Evolutionary conservation across 345 rosid species (phyloP), one percentile per base, ranked within the genome.

Genomic region (Dipteronia sinensis): DNA sequence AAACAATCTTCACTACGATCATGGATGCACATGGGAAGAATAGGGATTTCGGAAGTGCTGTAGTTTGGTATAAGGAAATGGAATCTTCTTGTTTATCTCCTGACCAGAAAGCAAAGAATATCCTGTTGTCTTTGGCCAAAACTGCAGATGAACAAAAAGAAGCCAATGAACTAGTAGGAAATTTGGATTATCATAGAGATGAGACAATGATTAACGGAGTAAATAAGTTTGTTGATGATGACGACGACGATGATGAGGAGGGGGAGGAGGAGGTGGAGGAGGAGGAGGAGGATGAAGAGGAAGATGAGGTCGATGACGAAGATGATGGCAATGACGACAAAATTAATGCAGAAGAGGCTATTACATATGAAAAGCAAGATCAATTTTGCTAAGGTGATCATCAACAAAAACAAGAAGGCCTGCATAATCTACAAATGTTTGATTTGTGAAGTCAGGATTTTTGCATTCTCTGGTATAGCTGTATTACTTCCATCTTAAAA

Each of bases 11-110:
- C 66, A 93, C 98, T 0, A 90, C 95, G 7, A 85, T 93, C 86
- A 93, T 92, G 99, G 99, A 95, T 83, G 97, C 91, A 7, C 79
- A 90, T 1, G 99, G 99, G 72, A 95, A 88, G 77, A 90, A 86
- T 77, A 83, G 70, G 76, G 95, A 92, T 85, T 95, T 95, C 12
- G 92, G 88, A 25, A 92, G 92, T n/a, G 98, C 97, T 53, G 84
- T 92, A 67, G 65, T 78, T 68, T 94, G 99, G 98, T 94, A 85
- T 63, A 94, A 84, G 80, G 98, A 96, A 85, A 91, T 96, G 98
- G 97, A 86, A 80, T 80, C 82, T 68, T 65, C 77, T 44, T 93
- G 98, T 29, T 71, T 87, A 74, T 83, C 81, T 61, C 92, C 99
- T 31, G 97, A 96, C 85, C 91, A 86, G 86, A 96, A 94, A 82